Evolutionary conservation across 768 basidiomycete genomes (phyloP).

Genomic region (Boletus fagicola): DNA sequence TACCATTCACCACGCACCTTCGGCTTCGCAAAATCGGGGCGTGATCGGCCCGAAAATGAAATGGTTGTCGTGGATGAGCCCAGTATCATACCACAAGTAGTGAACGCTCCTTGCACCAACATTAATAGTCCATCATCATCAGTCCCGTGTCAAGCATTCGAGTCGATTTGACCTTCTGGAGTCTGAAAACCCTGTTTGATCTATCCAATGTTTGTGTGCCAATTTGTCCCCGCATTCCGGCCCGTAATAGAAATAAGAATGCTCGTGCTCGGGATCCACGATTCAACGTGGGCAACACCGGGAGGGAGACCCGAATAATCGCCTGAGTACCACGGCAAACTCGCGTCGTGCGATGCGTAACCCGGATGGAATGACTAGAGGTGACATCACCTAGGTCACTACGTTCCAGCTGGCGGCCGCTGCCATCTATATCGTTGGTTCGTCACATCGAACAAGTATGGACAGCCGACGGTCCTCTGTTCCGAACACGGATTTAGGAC

Average conservation of each 20-base stretch:
- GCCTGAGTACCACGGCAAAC: not conserved
- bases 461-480: not conserved
- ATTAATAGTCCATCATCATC: not conserved
- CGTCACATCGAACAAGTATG: not conserved
- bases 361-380: not conserved
- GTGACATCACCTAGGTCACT: not conserved
- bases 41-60: not conserved
- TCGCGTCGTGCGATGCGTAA: not conserved
- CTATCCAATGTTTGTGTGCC: not conserved
- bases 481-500: not conserved
- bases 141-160: not conserved
- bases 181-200: not conserved
- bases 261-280: not conserved
- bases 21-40: not conserved
- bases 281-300: not conserved
- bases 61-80: not conserved
- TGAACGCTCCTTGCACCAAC: not conserved
- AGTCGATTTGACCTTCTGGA: not conserved
- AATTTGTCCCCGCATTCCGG: not conserved
- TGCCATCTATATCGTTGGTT: not conserved
- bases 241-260: not conserved
- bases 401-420: slow-evolving; percentile 1
- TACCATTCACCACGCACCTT: not conserved
- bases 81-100: too few species aligned
- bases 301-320: not conserved